These are phyloP conservation scores for Cicer bijugum DNA, from an alignment of 306 rosid genomes.

Conservation along the genomic window DNA sequence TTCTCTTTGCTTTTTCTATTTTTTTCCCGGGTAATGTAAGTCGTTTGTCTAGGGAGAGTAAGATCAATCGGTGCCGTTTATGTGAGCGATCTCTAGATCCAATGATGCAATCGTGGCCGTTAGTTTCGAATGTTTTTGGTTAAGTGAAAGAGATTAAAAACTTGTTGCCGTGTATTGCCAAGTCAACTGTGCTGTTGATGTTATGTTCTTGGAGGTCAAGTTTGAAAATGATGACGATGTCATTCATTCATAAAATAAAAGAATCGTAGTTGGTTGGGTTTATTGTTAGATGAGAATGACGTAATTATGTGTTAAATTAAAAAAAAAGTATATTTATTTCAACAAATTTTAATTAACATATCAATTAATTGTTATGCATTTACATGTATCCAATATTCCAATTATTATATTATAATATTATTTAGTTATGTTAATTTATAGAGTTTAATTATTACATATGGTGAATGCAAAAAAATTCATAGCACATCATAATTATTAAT, in stretches of 20 bases:
- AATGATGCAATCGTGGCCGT: background rate
- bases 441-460: no score
- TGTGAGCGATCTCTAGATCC: no score
- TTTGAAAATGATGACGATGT: conserved; percentile 29
- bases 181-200: conserved; percentile 23
- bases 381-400: no score
- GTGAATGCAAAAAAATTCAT: no score
- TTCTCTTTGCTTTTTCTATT: background rate
- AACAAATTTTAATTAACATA: no score
- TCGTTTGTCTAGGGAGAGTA: no score
- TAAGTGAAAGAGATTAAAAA: background rate
- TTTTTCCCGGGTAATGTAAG: conserved; percentile 25
- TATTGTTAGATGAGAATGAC: background rate
- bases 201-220: conserved; percentile 46
- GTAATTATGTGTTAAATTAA: background rate
- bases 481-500: no score
- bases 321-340: background rate
- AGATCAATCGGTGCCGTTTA: no score
- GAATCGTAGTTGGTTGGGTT: background rate
- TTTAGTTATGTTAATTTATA: no score
- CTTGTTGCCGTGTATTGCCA: conserved; percentile 6
- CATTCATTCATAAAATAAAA: background rate
- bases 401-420: no score
- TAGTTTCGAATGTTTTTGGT: background rate
- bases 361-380: no score